Evolutionary conservation across 2,329 filamentous ascomycete species (phyloP), one percentile per base, ranked within the genome.

Genomic region (Endoconidiophora polonica): DNA sequence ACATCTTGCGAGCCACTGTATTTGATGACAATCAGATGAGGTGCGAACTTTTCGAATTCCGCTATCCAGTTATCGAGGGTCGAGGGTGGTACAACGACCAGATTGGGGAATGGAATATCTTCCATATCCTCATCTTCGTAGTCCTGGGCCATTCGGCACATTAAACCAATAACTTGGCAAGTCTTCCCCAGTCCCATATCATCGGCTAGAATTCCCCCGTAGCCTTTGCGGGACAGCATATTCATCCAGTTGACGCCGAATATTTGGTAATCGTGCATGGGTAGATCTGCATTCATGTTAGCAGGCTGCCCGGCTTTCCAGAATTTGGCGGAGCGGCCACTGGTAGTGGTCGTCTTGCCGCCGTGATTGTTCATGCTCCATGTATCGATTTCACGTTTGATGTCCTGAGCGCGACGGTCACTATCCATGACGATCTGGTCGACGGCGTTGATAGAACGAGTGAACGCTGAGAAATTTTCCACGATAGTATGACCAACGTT

Each of bases 171-270:
- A 54, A 96, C 86, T 60, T 98, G 90, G 58, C 87, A 95, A 0
- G 91, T 98, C 70, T 98, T 98, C 43, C 91, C 91, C 39, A 90
- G 69, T 47, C 85, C 91, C 91, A 98, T 98, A 61, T 98, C 91
- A 61, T 98, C 91, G 1, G 91, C 91, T 16, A 98, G 70, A 51
- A 98, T 96, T 55, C 87, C 90, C 43, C 86, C 90, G 47, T 93
- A 74, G 24, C 79, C 73, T 52, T 84, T 79, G 48, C 80, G 73
- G 66, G 86, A 94, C 12, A 98, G 72, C 43, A 96, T 66, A 50
- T 81, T 79, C 59, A 98, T 74, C 91, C 91, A 98, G 61, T 96
- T 96, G 47, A 98, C 73, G 3, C 91, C 91, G 26, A 94, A 86
- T 18, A 96, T 68, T 61, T 98, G 91, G 59, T 95, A 96, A 36